Base-by-base conservation (phyloP, 2,329 filamentous ascomycete genomes). In the Colletotrichum nymphaeae region DNA sequence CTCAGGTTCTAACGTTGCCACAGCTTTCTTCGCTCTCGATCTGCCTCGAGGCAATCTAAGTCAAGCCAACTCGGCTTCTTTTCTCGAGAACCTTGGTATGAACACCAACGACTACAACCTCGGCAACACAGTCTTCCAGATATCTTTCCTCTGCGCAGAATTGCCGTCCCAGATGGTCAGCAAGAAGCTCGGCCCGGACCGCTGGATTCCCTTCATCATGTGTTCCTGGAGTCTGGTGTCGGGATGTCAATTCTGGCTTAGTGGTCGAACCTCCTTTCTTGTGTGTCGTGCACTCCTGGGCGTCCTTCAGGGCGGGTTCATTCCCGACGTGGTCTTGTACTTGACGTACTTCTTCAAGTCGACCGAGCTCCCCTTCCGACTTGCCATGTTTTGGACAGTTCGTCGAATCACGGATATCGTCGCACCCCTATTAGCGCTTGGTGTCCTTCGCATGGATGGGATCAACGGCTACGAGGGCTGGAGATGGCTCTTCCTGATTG, bases 101-200 rank as follows among this genome's bases (percentile, higher is more conserved):
- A 74, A 76, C 19, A 83, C 81, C 1, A 83, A 84, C 57, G 83
- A 87, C 68, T 88, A 87, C 77, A 91, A 90, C 76, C 79, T 86
- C 19, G 89, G 89, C 30, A 84, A 90, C 76, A 88, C 87, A 0
- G 84, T 91, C 59, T 91, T 90, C 75, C 83, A 85, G 0, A 78
- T 89, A 4, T 84, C 84, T 0, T 91, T 91, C 75, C 79, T 91
- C 2, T 80, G 85, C 5, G 89, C 90, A 0, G 90, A 92, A 76
- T 80, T 92, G 2, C 90, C 90, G 0, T 92, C 89, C 0, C 90
- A 92, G 76, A 83, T 92, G 9, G 77, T 92, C 16, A 87, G 85
- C 56, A 92, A 92, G 78, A 87, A 86, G 76, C 75, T 84, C 1
- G 82, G 74, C 7, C 75, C 75, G 0, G 81, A 83, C 63, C 77